phyloP scores from a whole-genome alignment of 345 rosid genomes.

The Geranium brycei region DNA sequence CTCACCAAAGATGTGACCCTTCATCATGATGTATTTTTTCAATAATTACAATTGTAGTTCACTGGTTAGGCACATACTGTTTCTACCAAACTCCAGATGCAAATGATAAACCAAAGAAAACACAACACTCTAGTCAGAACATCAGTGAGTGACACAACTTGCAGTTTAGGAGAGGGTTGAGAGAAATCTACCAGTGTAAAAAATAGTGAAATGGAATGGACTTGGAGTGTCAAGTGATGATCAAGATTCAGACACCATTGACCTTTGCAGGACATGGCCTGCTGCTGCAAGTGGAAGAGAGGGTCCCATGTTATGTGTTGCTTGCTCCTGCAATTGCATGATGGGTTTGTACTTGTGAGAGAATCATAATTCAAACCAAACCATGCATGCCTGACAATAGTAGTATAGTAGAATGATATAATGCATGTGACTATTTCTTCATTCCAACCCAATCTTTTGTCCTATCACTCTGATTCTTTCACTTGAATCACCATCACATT shows the following conservation, averaged over 20 bases:
- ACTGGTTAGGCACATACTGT: not conserved
- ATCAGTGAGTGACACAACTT: not conserved
- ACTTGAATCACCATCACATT: not conserved
- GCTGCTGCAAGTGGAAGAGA: conserved; percentile 1
- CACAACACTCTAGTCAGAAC: not conserved
- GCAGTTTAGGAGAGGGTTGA: not conserved
- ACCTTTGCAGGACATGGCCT: not conserved
- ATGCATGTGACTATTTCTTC: no score
- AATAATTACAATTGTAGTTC: not conserved
- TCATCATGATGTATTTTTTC: not conserved
- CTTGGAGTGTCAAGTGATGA: not conserved
- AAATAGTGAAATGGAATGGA: not conserved
- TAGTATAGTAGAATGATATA: not conserved
- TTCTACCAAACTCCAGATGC: not conserved
- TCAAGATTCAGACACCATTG: conserved; percentile 7
- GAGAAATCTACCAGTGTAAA: not conserved
- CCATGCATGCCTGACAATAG: not conserved
- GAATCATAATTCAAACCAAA: not conserved
- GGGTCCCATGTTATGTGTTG: conserved; percentile 6
- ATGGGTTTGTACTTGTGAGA: no score
- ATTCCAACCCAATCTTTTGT: no score
- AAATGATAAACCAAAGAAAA: no score
- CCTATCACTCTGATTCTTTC: not conserved
- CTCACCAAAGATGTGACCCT: not conserved
- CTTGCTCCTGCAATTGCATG: not conserved